Base-by-base conservation (phyloP, 768 basidiomycete genomes). In the Mrakia hoshinonis region DNA sequence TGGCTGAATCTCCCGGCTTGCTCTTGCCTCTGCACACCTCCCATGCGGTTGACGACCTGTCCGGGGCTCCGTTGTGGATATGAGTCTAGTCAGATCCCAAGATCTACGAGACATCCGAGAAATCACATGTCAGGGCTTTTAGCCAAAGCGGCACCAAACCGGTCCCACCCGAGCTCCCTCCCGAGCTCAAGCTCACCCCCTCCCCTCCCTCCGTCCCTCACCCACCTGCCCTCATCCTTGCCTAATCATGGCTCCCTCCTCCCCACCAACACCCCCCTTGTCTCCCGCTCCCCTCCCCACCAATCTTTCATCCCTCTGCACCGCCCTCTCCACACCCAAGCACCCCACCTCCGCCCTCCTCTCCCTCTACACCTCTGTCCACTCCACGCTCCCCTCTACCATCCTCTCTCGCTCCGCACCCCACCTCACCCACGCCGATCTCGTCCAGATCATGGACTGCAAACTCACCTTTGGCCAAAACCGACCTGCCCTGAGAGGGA, bases 381-480 rank as follows among this genome's bases (percentile, higher is more conserved):
- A 26, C 39, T 29, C 12, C 3, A 24, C 31, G n/a, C 46, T 67
- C 49, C 67, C 67, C 10, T 1, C n/a, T 0, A 20, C 31, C 24
- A 54, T 67, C 51, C 51, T 67, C 31, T 9, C 38, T 26, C 67
- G 67, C n/a, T 26, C 15, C 1, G 29, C 49, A 6, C 67, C 48
- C 9, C 54, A 67, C 38, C 49, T 67, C 51, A 29, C 39, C 67
- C 67, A 54, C 26, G 4, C 29, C 51, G 67, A 67, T 22, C 67
- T 67, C 24, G 34, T 54, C 49, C 2, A 12, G 2, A 43, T 67
- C 34, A 52, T 67, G 49, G 67, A 67, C 20, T 15, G 18, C 34
- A 67, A 67, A 18, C 51, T 67, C 39, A 49, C 67, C 34, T 67
- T 67, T 26, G 67, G 67, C 3, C 36, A 54, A 24, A 67, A 67